Evolutionary conservation across 1,284 basidiomycete species (phyloP).

Genomic region (Sphaerobolus stellatus): DNA sequence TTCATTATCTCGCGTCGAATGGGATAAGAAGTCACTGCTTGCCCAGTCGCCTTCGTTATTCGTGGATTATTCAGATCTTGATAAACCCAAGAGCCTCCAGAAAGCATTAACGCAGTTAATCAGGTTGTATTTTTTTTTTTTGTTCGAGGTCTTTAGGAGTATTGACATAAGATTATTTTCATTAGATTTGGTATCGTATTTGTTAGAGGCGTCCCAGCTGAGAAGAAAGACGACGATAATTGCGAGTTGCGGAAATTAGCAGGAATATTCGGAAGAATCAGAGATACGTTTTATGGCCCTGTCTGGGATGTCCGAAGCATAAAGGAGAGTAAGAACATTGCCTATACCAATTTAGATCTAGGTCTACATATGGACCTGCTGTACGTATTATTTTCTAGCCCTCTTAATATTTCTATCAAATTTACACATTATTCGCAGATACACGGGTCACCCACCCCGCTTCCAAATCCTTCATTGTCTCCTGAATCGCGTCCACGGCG

Average conservation of each 20-base stretch:
- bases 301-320: constrained; percentile 89
- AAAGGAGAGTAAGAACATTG: constrained; percentile 82
- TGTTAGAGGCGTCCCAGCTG: constrained; percentile 55
- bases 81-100: constrained; percentile 43
- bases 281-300: constrained; percentile 89
- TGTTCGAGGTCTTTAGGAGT: constrained; percentile 40
- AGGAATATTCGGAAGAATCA: constrained; percentile 68
- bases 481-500: constrained; percentile 80
- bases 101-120: not conserved
- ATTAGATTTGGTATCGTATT: constrained; percentile 50
- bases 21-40: constrained; percentile 27
- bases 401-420: not conserved
- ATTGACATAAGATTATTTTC: too few relatives aligned
- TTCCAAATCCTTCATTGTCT: constrained; percentile 92
- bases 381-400: constrained; percentile 46
- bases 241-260: constrained; percentile 73
- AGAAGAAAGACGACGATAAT: constrained; percentile 49
- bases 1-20: constrained; percentile 18
- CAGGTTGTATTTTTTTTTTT: constrained; percentile 23
- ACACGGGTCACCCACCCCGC: constrained; percentile 86
- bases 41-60: constrained; percentile 17
- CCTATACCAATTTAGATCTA: constrained; percentile 90
- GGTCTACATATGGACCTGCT: constrained; percentile 91
- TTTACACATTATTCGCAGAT: constrained; percentile 46
- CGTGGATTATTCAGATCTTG: constrained; percentile 45